Evolutionary conservation across 148 eudicot species (phyloP).

Genomic region (Rhododendron ovatum): DNA sequence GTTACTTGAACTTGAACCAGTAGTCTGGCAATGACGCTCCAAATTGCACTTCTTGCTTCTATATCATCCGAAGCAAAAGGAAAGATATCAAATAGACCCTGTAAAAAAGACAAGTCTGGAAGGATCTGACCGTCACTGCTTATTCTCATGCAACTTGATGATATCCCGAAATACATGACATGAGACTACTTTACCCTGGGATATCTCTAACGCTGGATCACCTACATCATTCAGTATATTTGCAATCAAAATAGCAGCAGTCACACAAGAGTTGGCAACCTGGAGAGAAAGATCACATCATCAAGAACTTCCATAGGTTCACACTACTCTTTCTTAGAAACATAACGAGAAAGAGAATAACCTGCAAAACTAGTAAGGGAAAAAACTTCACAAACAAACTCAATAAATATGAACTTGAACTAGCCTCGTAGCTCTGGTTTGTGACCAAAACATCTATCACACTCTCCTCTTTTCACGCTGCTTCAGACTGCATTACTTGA

Average conservation of each 20-base stretch:
- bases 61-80: constrained; percentile 77
- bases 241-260: constrained; percentile 79
- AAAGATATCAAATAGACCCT: constrained; percentile 67
- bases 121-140: constrained; percentile 18
- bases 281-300: constrained; percentile 26
- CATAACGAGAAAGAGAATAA: background rate
- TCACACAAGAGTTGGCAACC: constrained; percentile 82
- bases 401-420: background rate
- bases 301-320: background rate
- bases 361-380: background rate
- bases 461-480: background rate
- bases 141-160: background rate
- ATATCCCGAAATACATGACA: background rate
- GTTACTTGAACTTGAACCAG: constrained; percentile 35
- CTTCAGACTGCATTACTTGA: background rate
- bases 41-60: constrained; percentile 81
- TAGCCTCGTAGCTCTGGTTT: background rate
- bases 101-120: constrained; percentile 61
- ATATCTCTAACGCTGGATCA: constrained; percentile 50
- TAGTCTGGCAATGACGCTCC: constrained; percentile 68
- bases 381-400: background rate
- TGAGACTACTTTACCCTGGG: constrained; percentile 53
- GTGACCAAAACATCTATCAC: background rate
- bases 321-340: background rate
- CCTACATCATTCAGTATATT: constrained; percentile 72